Evolutionary conservation across 257 asterid species (phyloP).

Genomic region (Oldenlandia corymbosa): DNA sequence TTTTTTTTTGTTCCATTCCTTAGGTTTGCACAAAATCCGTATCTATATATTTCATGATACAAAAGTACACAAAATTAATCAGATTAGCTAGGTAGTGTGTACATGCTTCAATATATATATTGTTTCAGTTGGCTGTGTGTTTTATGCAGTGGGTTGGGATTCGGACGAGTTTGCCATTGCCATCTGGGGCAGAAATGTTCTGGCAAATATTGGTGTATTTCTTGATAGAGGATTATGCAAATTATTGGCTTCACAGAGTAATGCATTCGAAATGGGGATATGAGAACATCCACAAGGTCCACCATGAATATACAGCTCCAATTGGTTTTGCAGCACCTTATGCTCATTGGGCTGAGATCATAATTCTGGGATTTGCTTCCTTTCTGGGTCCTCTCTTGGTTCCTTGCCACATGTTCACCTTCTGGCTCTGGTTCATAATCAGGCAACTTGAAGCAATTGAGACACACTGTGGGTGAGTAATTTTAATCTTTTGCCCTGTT

Average conservation of each 20-base stretch:
- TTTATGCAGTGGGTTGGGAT: slow-evolving; percentile 61
- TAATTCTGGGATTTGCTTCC: slow-evolving; percentile 58
- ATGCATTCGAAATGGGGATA: slow-evolving; percentile 64
- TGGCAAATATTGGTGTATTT: slow-evolving; percentile 55
- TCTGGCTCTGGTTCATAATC: slow-evolving; percentile 61
- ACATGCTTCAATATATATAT: too few relatives aligned
- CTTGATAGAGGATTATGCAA: slow-evolving; percentile 61
- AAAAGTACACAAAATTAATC: too few relatives aligned
- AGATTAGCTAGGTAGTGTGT: too few relatives aligned
- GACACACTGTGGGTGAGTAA: slow-evolving; percentile 56
- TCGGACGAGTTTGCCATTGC: slow-evolving; percentile 62
- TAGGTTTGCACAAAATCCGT: too few relatives aligned
- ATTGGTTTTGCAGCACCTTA: slow-evolving; percentile 69
- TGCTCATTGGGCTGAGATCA: slow-evolving; percentile 72
- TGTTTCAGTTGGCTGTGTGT: too few relatives aligned
- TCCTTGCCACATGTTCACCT: slow-evolving; percentile 71
- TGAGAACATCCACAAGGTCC: slow-evolving; percentile 58
- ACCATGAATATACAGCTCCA: slow-evolving; percentile 75
- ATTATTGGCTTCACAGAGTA: slow-evolving; percentile 68
- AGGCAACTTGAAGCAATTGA: slow-evolving; percentile 70
- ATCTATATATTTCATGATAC: too few relatives aligned
- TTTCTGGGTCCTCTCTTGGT: slow-evolving; percentile 61
- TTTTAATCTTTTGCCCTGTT: too few relatives aligned
- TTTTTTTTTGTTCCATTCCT: too few relatives aligned
- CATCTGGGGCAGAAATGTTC: slow-evolving; percentile 46